Conservation (phyloP, 2,329 filamentous ascomycete genomes). For the Colletotrichum sp. region DNA sequence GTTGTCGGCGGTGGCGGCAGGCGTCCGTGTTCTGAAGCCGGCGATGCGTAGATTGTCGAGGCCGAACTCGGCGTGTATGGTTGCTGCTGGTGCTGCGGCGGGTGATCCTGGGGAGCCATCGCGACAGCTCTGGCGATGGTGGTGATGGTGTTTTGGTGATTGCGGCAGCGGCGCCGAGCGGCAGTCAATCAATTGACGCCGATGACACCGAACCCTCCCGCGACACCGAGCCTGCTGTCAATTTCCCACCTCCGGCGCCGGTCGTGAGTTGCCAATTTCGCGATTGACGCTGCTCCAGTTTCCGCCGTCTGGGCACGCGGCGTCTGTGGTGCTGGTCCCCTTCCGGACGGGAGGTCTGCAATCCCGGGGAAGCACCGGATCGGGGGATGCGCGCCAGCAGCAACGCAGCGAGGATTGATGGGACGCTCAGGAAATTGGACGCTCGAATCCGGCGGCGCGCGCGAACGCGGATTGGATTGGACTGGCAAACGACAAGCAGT, state of each 20-base stretch:
- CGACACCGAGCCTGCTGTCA: not conserved
- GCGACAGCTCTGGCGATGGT: not conserved
- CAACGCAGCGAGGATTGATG: not conserved
- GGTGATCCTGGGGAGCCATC: not conserved
- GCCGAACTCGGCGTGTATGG: constrained; percentile 6
- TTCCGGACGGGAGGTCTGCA: not conserved
- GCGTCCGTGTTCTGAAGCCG: constrained; percentile 3
- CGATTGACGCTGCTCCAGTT: not conserved
- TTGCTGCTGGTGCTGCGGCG: not conserved
- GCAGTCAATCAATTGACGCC: not conserved
- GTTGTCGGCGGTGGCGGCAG: not conserved
- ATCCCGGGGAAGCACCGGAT: not conserved
- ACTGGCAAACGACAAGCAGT: not conserved
- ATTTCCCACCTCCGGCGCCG: not conserved
- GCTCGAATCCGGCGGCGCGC: not conserved
- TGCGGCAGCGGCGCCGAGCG: not conserved
- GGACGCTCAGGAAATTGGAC: not conserved
- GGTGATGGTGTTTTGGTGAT: not conserved
- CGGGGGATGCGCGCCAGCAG: not conserved
- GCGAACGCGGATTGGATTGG: not conserved
- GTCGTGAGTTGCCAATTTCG: not conserved
- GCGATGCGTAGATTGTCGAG: constrained; percentile 12
- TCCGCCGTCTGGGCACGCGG: not conserved
- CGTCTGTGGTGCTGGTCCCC: not conserved
- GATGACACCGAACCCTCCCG: not conserved